Percentiles rank a stretch among this genome's conserved stretches.
Conservation (phyloP, 257 asterid genomes). For the Jacaranda mimosifolia region DNA sequence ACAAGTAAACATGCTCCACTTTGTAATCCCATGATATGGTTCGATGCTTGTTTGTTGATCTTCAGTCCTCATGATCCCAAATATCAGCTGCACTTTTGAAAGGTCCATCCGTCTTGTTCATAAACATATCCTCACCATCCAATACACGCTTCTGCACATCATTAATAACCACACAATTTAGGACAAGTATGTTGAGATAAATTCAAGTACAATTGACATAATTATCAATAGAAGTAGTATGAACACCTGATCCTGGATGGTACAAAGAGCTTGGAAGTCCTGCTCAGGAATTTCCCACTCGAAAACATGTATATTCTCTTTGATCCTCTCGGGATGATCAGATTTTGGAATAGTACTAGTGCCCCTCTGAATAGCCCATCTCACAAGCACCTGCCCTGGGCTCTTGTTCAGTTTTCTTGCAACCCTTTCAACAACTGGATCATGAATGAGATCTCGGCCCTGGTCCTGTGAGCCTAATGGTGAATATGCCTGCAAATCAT, state of each 20-base stretch:
- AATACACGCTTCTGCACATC: constrained; percentile 55
- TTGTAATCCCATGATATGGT: not conserved
- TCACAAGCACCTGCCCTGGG: constrained; percentile 74
- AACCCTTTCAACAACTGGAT: constrained; percentile 60
- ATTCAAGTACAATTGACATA: not conserved
- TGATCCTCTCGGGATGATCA: constrained; percentile 54
- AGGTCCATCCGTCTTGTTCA: constrained; percentile 68
- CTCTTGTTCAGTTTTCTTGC: constrained; percentile 67
- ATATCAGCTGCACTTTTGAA: constrained; percentile 51
- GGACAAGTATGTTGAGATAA: not conserved
- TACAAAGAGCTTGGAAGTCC: constrained; percentile 64
- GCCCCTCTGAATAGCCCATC: constrained; percentile 84
- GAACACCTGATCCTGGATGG: constrained; percentile 60
- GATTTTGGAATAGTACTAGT: constrained; percentile 75
- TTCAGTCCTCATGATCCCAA: constrained; percentile 60
- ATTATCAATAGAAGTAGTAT: not conserved
- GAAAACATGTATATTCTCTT: constrained; percentile 64
- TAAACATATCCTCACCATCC: constrained; percentile 61
- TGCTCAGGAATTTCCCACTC: constrained; percentile 64
- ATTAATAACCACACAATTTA: not conserved
- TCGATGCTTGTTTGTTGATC: not conserved
- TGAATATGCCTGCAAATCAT: constrained; percentile 63
- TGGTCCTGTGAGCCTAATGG: constrained; percentile 64
- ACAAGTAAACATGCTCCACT: not conserved
- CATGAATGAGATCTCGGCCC: constrained; percentile 59